These are phyloP conservation scores for Lactifluus volemus DNA, from an alignment of 768 basidiomycete genomes.

Conservation along the genomic window DNA sequence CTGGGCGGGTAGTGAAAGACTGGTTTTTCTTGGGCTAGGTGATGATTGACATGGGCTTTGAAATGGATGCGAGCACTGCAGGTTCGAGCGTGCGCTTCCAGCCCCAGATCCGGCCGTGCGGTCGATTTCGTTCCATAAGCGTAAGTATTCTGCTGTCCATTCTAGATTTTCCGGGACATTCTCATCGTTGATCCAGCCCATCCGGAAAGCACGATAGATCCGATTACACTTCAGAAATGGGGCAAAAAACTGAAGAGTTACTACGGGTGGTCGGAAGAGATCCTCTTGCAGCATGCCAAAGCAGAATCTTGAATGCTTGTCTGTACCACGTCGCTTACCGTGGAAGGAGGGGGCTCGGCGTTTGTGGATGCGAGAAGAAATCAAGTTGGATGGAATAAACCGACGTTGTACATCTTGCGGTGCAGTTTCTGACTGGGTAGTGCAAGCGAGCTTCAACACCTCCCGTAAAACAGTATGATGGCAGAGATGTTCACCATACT, in stretches of 20 bases:
- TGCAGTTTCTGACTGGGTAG: background rate
- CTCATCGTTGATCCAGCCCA: slow-evolving; percentile 19
- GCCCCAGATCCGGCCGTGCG: slow-evolving; percentile 22
- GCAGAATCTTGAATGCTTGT: background rate
- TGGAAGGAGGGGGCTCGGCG: background rate
- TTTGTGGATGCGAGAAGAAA: background rate
- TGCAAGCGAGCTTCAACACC: background rate
- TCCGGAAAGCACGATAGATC: slow-evolving; percentile 25
- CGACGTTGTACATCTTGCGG: background rate
- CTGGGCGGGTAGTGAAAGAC: background rate
- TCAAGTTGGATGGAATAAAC: background rate
- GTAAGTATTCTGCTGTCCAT: slow-evolving; percentile 6
- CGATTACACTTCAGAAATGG: slow-evolving; percentile 22
- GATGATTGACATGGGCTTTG: slow-evolving; percentile 27
- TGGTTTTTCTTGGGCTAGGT: slow-evolving; percentile 14
- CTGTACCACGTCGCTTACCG: background rate
- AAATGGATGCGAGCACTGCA: slow-evolving; percentile 24
- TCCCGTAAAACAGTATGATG: slow-evolving; percentile 4
- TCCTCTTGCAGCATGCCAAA: slow-evolving; percentile 16
- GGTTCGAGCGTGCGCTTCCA: slow-evolving; percentile 28
- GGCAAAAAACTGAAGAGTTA: slow-evolving; percentile 23
- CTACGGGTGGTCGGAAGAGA: slow-evolving; percentile 26
- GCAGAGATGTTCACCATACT: slow-evolving; percentile 1
- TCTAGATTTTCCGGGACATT: background rate
- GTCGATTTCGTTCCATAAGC: slow-evolving; percentile 28